Conservation (phyloP, 2,329 filamentous ascomycete genomes). For the Exophiala viscosa region DNA sequence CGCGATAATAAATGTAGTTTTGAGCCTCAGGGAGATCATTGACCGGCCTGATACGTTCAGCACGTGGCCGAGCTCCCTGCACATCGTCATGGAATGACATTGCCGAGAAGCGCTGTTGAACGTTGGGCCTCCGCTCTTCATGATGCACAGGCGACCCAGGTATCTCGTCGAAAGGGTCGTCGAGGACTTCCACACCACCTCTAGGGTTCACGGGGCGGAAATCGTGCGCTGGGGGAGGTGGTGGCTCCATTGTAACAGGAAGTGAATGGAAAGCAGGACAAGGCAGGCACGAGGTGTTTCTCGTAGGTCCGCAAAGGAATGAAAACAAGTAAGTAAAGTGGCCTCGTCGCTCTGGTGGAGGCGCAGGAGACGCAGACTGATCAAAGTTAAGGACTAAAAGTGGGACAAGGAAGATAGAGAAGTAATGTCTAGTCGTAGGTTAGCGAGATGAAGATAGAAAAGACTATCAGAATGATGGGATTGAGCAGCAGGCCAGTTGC, state of each 20-base stretch:
- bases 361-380: constrained; percentile 2
- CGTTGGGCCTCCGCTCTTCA: constrained; percentile 18
- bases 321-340: constrained; percentile 4
- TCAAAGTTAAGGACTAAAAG: constrained; percentile 3
- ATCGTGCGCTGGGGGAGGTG: constrained; percentile 17
- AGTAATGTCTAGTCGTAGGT: not conserved
- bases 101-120: constrained; percentile 18
- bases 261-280: constrained; percentile 15
- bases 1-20: constrained; percentile 21
- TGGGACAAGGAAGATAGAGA: not conserved
- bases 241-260: constrained; percentile 15
- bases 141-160: constrained; percentile 7
- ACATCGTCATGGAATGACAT: constrained; percentile 17
- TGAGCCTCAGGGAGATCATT: constrained; percentile 5
- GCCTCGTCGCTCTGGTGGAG: constrained; percentile 11
- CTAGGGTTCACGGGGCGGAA: constrained; percentile 13
- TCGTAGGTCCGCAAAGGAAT: constrained; percentile 13
- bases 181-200: constrained; percentile 1
- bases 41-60: constrained; percentile 5
- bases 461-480: not conserved
- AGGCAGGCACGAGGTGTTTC: constrained; percentile 13
- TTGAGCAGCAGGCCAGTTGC: not conserved
- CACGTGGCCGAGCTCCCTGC: constrained; percentile 9
- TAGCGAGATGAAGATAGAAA: not conserved
- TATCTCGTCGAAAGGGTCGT: constrained; percentile 5